Evolutionary conservation across 768 basidiomycete genomes (phyloP).

Genomic region (Goffeauzyma gilvescens): DNA sequence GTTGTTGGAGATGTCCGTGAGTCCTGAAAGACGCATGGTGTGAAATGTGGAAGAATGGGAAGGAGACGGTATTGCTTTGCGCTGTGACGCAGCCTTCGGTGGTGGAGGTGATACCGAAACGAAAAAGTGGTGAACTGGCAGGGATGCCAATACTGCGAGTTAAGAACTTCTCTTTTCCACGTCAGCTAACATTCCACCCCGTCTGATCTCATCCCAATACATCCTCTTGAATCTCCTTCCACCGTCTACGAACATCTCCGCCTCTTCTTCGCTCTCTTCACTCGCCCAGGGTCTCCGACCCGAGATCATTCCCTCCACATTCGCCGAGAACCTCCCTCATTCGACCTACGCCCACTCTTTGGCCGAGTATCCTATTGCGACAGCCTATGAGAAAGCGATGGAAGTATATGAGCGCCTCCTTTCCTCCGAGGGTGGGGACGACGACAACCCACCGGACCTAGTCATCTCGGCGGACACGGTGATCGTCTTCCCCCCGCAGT

Average conservation of each 20-base stretch:
- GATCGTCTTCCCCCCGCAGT: slow-evolving; percentile 51
- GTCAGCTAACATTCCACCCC: not conserved
- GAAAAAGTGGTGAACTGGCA: too few species aligned
- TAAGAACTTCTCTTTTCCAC: too few species aligned
- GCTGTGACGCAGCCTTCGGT: too few species aligned
- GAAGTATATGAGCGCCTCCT: slow-evolving; percentile 68
- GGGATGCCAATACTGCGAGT: too few species aligned
- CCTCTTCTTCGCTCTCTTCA: not conserved
- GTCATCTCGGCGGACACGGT: slow-evolving; percentile 87
- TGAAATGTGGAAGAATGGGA: not conserved
- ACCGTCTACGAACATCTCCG: too few species aligned
- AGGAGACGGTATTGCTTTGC: too few species aligned
- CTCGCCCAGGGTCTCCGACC: slow-evolving; percentile 43
- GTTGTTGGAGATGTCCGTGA: slow-evolving; percentile 57
- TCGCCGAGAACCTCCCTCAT: slow-evolving; percentile 57
- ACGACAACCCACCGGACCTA: slow-evolving; percentile 55
- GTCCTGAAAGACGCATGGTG: slow-evolving; percentile 27
- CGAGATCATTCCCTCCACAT: slow-evolving; percentile 55
- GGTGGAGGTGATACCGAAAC: too few species aligned
- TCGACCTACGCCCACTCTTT: slow-evolving; percentile 46
- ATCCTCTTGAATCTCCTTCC: too few species aligned
- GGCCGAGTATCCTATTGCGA: slow-evolving; percentile 57
- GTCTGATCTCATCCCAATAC: too few species aligned
- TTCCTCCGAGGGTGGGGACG: slow-evolving; percentile 37
- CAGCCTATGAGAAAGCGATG: slow-evolving; percentile 41